phyloP scores from a whole-genome alignment of 306 rosid genomes.

The Herpetospermum pedunculosum region DNA sequence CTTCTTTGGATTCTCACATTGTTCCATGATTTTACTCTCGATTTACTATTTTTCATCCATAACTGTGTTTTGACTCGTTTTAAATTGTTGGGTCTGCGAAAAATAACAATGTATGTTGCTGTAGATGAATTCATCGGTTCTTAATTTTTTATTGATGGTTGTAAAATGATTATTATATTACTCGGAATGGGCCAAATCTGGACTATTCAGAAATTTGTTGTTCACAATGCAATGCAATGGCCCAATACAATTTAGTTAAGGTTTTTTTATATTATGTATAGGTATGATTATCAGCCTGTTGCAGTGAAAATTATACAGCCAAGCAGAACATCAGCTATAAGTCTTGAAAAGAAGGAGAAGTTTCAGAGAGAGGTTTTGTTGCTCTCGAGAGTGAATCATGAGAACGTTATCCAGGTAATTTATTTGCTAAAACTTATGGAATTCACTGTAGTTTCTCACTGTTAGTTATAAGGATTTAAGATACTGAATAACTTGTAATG shows the following conservation, averaged over 20 bases:
- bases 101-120: background rate
- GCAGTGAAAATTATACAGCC: constrained; percentile 36
- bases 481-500: background rate
- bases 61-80: background rate
- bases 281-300: constrained; percentile 35
- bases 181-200: background rate
- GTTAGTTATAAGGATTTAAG: background rate
- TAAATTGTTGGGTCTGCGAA: background rate
- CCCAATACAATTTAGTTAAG: background rate
- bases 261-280: background rate
- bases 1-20: constrained; percentile 13
- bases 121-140: background rate
- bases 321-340: constrained; percentile 12
- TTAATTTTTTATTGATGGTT: background rate
- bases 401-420: constrained; percentile 38
- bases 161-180: background rate
- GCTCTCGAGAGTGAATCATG: constrained; percentile 33
- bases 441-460: background rate
- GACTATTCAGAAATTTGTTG: background rate
- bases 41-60: background rate
- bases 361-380: constrained; percentile 46
- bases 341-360: constrained; percentile 23
- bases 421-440: background rate
- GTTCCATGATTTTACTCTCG: background rate
- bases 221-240: background rate